Evolutionary conservation across 148 eudicot species (phyloP).

Genomic region (Drosera capensis): DNA sequence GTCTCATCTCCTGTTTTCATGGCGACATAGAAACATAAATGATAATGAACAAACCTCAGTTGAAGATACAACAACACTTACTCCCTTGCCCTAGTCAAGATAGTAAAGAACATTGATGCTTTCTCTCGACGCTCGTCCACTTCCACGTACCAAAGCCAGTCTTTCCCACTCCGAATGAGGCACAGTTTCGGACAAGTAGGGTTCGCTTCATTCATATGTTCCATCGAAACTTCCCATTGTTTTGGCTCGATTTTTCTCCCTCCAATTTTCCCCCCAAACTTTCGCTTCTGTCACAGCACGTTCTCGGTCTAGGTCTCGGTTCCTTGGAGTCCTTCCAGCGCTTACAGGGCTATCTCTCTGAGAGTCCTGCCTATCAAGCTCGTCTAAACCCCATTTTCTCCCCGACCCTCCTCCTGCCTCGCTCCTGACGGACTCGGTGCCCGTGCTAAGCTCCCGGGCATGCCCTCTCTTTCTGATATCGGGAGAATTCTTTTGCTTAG

Average conservation of each 20-base stretch:
- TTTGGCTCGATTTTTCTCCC: slow-evolving; percentile 54
- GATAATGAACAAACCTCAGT: too few species aligned
- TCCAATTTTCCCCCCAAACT: slow-evolving; percentile 94
- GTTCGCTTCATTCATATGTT: background rate
- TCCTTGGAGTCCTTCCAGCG: slow-evolving; percentile 55
- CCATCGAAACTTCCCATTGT: slow-evolving; percentile 58
- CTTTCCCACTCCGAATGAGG: background rate
- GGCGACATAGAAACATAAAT: too few species aligned
- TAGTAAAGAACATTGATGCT: too few species aligned
- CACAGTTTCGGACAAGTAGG: background rate
- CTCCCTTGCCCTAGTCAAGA: too few species aligned
- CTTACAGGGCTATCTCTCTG: slow-evolving; percentile 62
- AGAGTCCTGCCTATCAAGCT: slow-evolving; percentile 33
- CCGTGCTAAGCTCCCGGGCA: slow-evolving; percentile 31
- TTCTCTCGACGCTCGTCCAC: too few species aligned
- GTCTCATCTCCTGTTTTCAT: too few species aligned
- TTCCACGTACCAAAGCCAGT: too few species aligned
- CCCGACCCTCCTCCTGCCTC: slow-evolving; percentile 59
- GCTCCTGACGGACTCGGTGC: slow-evolving; percentile 47
- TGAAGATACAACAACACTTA: too few species aligned
- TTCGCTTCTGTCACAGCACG: slow-evolving; percentile 94
- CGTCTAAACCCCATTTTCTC: slow-evolving; percentile 53
- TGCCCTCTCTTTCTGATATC: slow-evolving; percentile 50
- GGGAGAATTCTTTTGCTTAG: slow-evolving; percentile 55
- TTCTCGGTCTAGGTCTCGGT: slow-evolving; percentile 64